A percentile compares a stretch with the other conserved stretches of the same genome.
phyloP scores from a whole-genome alignment of 106 monocot genomes.

The Allium sativum region DNA sequence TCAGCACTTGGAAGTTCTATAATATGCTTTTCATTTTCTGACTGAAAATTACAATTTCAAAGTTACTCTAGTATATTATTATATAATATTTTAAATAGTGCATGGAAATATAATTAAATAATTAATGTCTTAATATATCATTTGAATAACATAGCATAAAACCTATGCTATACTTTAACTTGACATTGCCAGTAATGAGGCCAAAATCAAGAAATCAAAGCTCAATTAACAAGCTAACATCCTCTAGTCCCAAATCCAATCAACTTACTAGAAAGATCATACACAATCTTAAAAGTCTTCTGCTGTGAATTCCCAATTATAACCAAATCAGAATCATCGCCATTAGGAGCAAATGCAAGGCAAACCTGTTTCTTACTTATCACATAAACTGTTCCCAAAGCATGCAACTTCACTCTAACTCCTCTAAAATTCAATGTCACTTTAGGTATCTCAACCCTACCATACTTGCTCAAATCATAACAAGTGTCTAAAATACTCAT shows the following conservation, averaged over 20 bases:
- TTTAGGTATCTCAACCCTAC: slow-evolving; percentile 20
- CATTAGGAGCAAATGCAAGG: slow-evolving; percentile 43
- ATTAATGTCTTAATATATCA: too few relatives aligned
- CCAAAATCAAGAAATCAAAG: too few relatives aligned
- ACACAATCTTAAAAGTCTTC: slow-evolving; percentile 14
- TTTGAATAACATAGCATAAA: too few relatives aligned
- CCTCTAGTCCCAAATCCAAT: slow-evolving; percentile 22
- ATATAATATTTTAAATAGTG: too few relatives aligned
- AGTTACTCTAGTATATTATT: too few relatives aligned
- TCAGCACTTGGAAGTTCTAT: too few relatives aligned
- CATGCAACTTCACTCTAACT: slow-evolving; percentile 21
- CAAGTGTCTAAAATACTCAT: slow-evolving; percentile 60
- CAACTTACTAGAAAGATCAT: slow-evolving; percentile 14
- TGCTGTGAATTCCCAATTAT: slow-evolving; percentile 37
- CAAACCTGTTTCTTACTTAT: slow-evolving; percentile 23
- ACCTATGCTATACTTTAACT: too few relatives aligned
- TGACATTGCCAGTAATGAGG: too few relatives aligned
- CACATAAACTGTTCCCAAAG: slow-evolving; percentile 18
- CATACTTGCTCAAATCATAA: slow-evolving; percentile 31
- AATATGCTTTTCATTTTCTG: too few relatives aligned
- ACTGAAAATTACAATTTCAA: too few relatives aligned
- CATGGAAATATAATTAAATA: too few relatives aligned
- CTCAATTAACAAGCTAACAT: slow-evolving; percentile 1
- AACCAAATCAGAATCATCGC: slow-evolving; percentile 7
- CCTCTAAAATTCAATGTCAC: slow-evolving; percentile 38